A percentile compares a stretch with the other conserved stretches of the same genome.
phyloP scores from a whole-genome alignment of 805 yeast genomes.

The Wickerhamiella parazyma region DNA sequence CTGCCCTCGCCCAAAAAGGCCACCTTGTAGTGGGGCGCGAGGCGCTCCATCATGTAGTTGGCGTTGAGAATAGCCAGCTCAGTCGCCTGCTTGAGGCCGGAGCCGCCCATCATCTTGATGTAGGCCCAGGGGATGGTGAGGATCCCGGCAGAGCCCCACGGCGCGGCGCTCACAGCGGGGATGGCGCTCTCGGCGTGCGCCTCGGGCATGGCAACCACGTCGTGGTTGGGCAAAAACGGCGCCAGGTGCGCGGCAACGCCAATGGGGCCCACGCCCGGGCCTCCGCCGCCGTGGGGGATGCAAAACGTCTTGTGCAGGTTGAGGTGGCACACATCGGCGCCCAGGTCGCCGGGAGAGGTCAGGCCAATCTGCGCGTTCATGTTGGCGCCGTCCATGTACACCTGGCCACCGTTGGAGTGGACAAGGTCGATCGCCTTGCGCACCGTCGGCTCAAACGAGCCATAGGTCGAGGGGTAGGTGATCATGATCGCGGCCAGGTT shows the following conservation, averaged over 20 bases:
- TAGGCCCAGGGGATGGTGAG: conserved; percentile 90
- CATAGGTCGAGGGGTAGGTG: conserved; percentile 95
- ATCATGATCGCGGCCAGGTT: conserved; percentile 86
- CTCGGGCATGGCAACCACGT: conserved; percentile 36
- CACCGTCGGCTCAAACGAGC: conserved; percentile 87
- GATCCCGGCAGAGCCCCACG: conserved; percentile 89
- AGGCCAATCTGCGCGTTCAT: conserved; percentile 99
- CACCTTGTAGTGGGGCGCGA: conserved; percentile 57
- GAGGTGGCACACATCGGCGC: conserved; percentile 96
- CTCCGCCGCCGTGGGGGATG: conserved; percentile 98
- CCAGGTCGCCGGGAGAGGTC: conserved; percentile 93
- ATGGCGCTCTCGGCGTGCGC: conserved; percentile 36
- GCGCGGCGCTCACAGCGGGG: conserved; percentile 77
- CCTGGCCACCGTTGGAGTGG: conserved; percentile 84
- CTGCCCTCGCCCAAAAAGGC: conserved; percentile 54
- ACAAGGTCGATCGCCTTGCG: conserved; percentile 73
- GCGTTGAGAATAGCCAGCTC: conserved; percentile 88
- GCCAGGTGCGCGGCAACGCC: conserved; percentile 75
- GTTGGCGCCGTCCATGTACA: conserved; percentile 95
- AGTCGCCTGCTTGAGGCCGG: conserved; percentile 74
- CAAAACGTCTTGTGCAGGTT: conserved; percentile 96
- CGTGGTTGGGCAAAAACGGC: conserved; percentile 73
- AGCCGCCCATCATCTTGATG: conserved; percentile 84
- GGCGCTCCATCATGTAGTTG: conserved; percentile 79
- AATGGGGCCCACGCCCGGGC: conserved; percentile 98